Evolutionary conservation across 331 rosid genomes (phyloP).

Genomic region (Dryas integrifolia): DNA sequence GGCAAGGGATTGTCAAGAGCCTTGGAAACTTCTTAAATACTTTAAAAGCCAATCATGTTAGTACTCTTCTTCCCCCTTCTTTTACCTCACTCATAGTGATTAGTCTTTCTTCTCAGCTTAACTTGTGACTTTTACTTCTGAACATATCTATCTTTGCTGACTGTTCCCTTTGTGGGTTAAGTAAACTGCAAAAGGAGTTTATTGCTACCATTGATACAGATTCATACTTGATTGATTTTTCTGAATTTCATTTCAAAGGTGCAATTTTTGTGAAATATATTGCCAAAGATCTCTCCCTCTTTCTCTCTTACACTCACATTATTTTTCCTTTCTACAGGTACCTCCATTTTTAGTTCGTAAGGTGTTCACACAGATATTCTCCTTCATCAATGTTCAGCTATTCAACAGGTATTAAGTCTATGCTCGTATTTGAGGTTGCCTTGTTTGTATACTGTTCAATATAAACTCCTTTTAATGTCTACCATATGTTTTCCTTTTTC

Average conservation of each 20-base stretch:
- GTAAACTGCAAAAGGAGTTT: not conserved
- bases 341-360: slow-evolving; percentile 88
- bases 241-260: slow-evolving; percentile 5
- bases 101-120: not conserved
- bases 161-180: not conserved
- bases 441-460: slow-evolving; percentile 15
- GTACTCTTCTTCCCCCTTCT: slow-evolving; percentile 19
- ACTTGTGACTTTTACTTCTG: too few species aligned
- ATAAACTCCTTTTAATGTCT: not conserved
- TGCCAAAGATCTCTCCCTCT: not conserved
- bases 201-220: not conserved
- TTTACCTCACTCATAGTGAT: not conserved
- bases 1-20: slow-evolving; percentile 85
- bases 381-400: slow-evolving; percentile 86
- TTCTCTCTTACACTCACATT: not conserved
- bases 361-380: slow-evolving; percentile 84
- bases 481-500: slow-evolving; percentile 16
- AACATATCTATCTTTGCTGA: not conserved
- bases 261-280: not conserved
- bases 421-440: slow-evolving; percentile 15
- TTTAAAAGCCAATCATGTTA: slow-evolving; percentile 67
- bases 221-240: not conserved
- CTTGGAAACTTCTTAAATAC: slow-evolving; percentile 70
- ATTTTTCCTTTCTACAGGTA: slow-evolving; percentile 49
- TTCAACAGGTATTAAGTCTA: slow-evolving; percentile 64